phyloP scores from a whole-genome alignment of 768 basidiomycete species.

The Xerocomus brunneocitrinus region DNA sequence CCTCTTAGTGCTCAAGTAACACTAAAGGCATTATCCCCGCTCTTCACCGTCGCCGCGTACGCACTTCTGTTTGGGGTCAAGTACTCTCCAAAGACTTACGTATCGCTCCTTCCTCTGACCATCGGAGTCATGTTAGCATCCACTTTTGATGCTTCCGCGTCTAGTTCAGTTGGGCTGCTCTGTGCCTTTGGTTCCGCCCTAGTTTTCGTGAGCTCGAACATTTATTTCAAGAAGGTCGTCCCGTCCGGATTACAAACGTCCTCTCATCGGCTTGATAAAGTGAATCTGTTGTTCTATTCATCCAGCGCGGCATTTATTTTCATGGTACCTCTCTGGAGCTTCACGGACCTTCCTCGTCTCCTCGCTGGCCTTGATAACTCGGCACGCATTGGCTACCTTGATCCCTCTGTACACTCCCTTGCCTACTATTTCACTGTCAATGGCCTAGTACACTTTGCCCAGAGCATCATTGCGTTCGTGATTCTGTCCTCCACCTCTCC shows the following conservation, averaged over 20 bases:
- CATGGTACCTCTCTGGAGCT: conserved; percentile 96
- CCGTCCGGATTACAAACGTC: conserved; percentile 52
- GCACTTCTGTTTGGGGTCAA: conserved; percentile 89
- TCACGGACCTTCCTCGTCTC: conserved; percentile 75
- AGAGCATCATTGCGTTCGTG: conserved; percentile 97
- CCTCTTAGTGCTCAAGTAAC: conserved; percentile 1
- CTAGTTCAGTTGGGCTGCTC: conserved; percentile 80
- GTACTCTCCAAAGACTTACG: conserved; percentile 87
- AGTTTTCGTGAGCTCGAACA: conserved; percentile 96
- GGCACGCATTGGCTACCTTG: conserved; percentile 33
- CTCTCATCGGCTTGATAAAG: conserved; percentile 88
- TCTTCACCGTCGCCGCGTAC: conserved; percentile 96
- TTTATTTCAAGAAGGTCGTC: conserved; percentile 99
- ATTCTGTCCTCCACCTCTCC: conserved; percentile 95
- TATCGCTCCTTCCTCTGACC: conserved; percentile 92
- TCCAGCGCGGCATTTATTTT: conserved; percentile 89
- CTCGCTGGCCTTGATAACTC: conserved; percentile 35
- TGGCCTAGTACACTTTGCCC: conserved; percentile 92
- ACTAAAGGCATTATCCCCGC: conserved; percentile 83
- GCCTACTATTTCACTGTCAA: conserved; percentile 86
- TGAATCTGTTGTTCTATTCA: conserved; percentile 93
- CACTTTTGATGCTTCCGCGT: conserved; percentile 87
- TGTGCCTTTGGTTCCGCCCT: conserved; percentile 96
- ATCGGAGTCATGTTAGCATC: conserved; percentile 97
- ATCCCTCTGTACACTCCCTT: conserved; percentile 56